These are phyloP conservation scores for Ambrosia trifida DNA, from an alignment of 129 eudicot genomes.

Conservation along the genomic window DNA sequence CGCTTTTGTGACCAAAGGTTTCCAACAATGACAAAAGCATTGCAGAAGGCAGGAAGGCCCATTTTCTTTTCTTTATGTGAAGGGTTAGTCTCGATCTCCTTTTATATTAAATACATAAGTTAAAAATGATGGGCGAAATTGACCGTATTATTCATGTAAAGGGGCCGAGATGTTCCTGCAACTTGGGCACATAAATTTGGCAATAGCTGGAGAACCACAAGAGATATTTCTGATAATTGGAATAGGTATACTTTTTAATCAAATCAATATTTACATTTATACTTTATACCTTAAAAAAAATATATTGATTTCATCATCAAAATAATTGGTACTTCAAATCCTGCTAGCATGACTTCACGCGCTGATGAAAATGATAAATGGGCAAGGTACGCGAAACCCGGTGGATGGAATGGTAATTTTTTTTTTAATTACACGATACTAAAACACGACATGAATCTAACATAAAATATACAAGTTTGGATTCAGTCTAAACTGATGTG, in stretches of 20 bases:
- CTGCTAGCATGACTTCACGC: constrained; percentile 63
- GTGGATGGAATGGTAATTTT: constrained; percentile 85
- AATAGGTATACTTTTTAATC: constrained; percentile 17
- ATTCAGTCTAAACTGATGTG: background rate
- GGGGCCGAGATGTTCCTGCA: constrained; percentile 96
- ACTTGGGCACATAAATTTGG: constrained; percentile 77
- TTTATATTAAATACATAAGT: background rate
- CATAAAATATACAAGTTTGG: background rate
- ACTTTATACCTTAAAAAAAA: background rate
- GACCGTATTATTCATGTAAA: constrained; percentile 31
- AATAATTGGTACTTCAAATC: background rate
- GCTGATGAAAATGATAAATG: constrained; percentile 82
- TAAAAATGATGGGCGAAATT: background rate
- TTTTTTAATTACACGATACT: too few species aligned
- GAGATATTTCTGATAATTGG: constrained; percentile 82
- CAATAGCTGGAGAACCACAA: constrained; percentile 99
- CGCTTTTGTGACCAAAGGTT: constrained; percentile 48
- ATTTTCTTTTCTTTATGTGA: constrained; percentile 87
- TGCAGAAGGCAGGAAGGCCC: constrained; percentile 71
- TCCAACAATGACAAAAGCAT: constrained; percentile 77
- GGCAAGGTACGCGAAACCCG: constrained; percentile 86
- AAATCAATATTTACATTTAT: background rate
- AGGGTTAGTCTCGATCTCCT: constrained; percentile 54
- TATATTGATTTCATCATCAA: background rate
- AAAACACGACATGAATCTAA: background rate